Conservation (phyloP, 2,329 filamentous ascomycete genomes). For the Colletotrichum sublineola region DNA sequence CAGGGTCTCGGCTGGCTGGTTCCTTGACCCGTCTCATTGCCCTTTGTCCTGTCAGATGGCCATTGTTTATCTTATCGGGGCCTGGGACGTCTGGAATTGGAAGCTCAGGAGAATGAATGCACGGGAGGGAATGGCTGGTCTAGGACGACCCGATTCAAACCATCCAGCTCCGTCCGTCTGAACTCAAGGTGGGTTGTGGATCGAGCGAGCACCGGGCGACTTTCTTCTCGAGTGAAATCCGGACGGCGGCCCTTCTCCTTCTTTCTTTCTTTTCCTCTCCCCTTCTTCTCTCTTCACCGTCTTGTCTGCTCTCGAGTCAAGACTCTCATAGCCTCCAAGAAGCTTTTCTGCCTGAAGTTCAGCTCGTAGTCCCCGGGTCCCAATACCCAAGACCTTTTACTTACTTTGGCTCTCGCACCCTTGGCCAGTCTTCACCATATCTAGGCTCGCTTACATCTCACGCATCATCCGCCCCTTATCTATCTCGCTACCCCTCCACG, state of each 20-base stretch:
- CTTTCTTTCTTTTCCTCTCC: background rate
- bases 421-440: background rate
- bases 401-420: background rate
- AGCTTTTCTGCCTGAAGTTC: background rate
- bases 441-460: background rate
- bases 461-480: conserved; percentile 9
- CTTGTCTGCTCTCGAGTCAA: conserved; percentile 4
- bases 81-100: conserved; percentile 6
- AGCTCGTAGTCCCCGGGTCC: background rate
- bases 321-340: background rate
- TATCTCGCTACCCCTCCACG: conserved; percentile 23
- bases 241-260: conserved; percentile 8
- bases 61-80: conserved; percentile 34
- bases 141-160: conserved; percentile 3
- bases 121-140: conserved; percentile 22
- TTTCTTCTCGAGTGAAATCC: background rate
- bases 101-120: conserved; percentile 17
- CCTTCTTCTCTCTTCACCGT: background rate
- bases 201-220: conserved; percentile 11
- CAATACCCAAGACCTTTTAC: background rate
- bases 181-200: conserved; percentile 27
- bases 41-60: conserved; percentile 15
- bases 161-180: conserved; percentile 10
- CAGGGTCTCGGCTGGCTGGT: background rate
- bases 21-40: background rate